Conservation (phyloP, 2,329 filamentous ascomycete genomes). For the Paecilomyces niveus region DNA sequence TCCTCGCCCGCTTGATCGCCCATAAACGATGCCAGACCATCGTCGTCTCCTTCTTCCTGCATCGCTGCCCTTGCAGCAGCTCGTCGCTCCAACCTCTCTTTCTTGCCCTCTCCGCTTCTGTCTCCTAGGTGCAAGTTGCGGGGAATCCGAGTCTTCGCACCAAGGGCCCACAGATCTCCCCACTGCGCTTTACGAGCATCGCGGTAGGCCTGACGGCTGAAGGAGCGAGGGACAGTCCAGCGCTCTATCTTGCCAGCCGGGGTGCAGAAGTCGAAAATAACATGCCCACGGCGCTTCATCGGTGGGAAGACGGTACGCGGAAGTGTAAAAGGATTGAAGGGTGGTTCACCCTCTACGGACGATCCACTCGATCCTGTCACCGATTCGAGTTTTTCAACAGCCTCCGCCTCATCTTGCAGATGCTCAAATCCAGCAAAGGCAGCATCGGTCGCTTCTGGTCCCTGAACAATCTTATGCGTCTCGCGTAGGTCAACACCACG, state of each 20-base stretch:
- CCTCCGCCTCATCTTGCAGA: constrained; percentile 18
- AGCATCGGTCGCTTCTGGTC: constrained; percentile 50
- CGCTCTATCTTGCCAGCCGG: constrained; percentile 78
- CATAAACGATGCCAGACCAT: constrained; percentile 15
- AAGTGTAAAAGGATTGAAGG: constrained; percentile 56
- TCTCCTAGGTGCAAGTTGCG: constrained; percentile 56
- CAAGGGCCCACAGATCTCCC: constrained; percentile 94
- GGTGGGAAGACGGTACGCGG: constrained; percentile 73
- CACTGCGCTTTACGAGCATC: constrained; percentile 85
- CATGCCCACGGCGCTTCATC: constrained; percentile 80
- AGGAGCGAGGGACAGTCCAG: constrained; percentile 83
- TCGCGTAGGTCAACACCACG: constrained; percentile 60
- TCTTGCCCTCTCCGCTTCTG: constrained; percentile 32
- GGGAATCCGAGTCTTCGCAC: constrained; percentile 73
- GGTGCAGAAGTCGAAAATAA: constrained; percentile 87
- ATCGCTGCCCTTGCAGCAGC: constrained; percentile 20
- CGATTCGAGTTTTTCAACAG: background rate
- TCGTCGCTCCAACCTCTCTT: constrained; percentile 32
- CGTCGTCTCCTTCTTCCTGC: constrained; percentile 17
- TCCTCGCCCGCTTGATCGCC: constrained; percentile 5
- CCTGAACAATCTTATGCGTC: constrained; percentile 39
- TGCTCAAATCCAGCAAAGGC: constrained; percentile 69
- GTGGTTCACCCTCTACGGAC: constrained; percentile 12
- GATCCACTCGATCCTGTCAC: constrained; percentile 4
- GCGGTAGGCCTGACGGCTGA: constrained; percentile 74